Conservation (phyloP, 163 green algal genomes). For the Chlamydomonas reinhardtii region DNA sequence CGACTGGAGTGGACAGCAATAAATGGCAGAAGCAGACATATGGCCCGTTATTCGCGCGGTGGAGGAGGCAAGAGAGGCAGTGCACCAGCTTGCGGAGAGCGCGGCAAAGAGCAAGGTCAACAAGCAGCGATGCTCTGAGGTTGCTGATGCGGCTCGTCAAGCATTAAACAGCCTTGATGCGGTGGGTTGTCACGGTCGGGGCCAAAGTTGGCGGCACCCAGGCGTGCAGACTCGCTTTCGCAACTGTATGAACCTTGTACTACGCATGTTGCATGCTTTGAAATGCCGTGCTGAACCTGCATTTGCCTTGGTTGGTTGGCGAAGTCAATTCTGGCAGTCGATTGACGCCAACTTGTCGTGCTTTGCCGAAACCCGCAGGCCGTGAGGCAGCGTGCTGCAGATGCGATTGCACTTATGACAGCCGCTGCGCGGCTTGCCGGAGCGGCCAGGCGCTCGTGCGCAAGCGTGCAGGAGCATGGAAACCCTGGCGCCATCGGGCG, state of each 20-base stretch:
- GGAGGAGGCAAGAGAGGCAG: not conserved
- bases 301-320: too few relatives aligned
- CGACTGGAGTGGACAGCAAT: too few relatives aligned
- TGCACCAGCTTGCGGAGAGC: not conserved
- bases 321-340: too few relatives aligned
- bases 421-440: not conserved
- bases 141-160: not conserved
- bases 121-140: constrained; percentile 6
- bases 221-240: too few relatives aligned
- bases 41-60: not conserved
- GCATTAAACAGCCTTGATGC: constrained; percentile 1
- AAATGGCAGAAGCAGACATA: too few relatives aligned
- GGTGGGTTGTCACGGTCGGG: not conserved
- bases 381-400: not conserved
- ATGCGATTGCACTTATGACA: not conserved
- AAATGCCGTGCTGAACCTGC: too few relatives aligned
- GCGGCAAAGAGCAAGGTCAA: constrained; percentile 4
- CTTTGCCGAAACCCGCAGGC: not conserved
- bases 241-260: too few relatives aligned
- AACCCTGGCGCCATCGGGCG: not conserved
- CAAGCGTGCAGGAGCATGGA: constrained; percentile 25
- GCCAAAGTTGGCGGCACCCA: too few relatives aligned
- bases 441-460: not conserved
- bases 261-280: too few relatives aligned
- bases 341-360: too few relatives aligned